phyloP scores from a whole-genome alignment of 257 asterid genomes.

The Gentiana straminea region DNA sequence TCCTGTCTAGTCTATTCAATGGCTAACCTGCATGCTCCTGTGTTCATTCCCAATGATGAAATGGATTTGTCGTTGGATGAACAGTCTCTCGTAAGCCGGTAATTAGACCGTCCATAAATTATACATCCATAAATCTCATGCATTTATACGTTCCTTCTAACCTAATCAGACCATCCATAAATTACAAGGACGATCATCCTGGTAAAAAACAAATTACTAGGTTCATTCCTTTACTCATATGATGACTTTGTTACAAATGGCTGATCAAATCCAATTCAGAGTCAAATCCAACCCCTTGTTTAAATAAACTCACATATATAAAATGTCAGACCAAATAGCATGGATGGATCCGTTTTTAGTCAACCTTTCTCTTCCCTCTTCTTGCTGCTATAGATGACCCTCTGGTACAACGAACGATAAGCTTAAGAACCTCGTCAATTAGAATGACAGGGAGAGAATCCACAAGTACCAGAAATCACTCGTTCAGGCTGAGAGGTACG shows the following conservation, averaged over 20 bases:
- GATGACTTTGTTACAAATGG: slow-evolving; percentile 12
- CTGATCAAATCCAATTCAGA: slow-evolving; percentile 20
- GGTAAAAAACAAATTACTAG: slow-evolving; percentile 1
- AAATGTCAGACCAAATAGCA: slow-evolving; percentile 6
- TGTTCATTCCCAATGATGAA: too few relatives aligned
- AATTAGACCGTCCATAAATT: too few relatives aligned
- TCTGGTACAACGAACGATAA: slow-evolving; percentile 19
- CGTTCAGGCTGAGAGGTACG: slow-evolving; percentile 77
- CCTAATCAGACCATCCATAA: slow-evolving; percentile 1
- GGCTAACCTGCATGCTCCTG: too few relatives aligned
- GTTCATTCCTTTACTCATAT: too few relatives aligned
- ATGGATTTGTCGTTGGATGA: too few relatives aligned
- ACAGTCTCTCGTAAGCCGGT: too few relatives aligned
- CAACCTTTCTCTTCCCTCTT: slow-evolving; percentile 48
- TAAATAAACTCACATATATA: slow-evolving; percentile 9
- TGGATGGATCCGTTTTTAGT: slow-evolving; percentile 23
- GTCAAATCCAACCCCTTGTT: slow-evolving; percentile 20
- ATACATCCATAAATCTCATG: not conserved
- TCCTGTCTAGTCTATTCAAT: too few relatives aligned
- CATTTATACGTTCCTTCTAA: not conserved
- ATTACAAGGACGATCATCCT: slow-evolving; percentile 5
- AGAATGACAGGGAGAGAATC: slow-evolving; percentile 19
- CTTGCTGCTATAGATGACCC: slow-evolving; percentile 5
- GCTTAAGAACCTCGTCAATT: slow-evolving; percentile 77
- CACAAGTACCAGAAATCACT: slow-evolving; percentile 68